A percentile compares a stretch with the other conserved stretches of the same genome.
Conservation (phyloP, 2,329 filamentous ascomycete genomes). For the Trichoderma simmonsii region DNA sequence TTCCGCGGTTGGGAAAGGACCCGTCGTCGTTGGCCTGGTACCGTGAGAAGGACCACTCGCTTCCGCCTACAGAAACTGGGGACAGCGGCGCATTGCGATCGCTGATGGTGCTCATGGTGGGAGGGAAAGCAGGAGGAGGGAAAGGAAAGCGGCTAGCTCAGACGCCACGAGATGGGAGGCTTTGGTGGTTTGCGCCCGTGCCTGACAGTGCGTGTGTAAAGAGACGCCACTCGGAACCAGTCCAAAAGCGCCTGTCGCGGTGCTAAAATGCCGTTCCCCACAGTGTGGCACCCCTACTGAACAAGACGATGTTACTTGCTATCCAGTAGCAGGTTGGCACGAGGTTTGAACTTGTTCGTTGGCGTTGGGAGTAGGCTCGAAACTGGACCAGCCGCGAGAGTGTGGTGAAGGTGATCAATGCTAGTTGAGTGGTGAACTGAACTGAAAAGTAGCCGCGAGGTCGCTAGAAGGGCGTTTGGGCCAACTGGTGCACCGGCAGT, state of each 20-base stretch:
- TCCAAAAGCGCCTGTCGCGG: conserved; percentile 11
- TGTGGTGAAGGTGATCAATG: not conserved
- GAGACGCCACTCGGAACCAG: conserved; percentile 20
- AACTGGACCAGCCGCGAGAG: not conserved
- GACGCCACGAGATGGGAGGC: conserved; percentile 27
- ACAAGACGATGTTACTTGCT: conserved; percentile 11
- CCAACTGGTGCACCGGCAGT: conserved; percentile 12
- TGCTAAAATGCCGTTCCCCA: conserved; percentile 20
- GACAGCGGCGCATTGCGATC: conserved; percentile 73
- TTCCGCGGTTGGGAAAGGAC: conserved; percentile 52
- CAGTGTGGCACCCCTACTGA: conserved; percentile 22
- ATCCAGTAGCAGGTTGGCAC: conserved; percentile 12
- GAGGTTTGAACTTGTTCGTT: not conserved
- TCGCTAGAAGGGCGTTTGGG: not conserved
- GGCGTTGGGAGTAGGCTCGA: not conserved
- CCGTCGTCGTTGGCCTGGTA: conserved; percentile 58
- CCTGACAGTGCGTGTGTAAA: conserved; percentile 12
- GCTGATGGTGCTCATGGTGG: conserved; percentile 57
- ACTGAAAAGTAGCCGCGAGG: not conserved
- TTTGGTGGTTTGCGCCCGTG: conserved; percentile 17
- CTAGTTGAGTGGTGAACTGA: too few relatives aligned
- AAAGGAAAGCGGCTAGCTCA: conserved; percentile 1
- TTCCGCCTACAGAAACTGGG: conserved; percentile 77
- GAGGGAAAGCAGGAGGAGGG: conserved; percentile 23
- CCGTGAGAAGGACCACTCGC: conserved; percentile 73